Evolutionary conservation across 306 rosid genomes (phyloP), one percentile per base, ranked within the genome.

Genomic region (Citrullus colocynthis): DNA sequence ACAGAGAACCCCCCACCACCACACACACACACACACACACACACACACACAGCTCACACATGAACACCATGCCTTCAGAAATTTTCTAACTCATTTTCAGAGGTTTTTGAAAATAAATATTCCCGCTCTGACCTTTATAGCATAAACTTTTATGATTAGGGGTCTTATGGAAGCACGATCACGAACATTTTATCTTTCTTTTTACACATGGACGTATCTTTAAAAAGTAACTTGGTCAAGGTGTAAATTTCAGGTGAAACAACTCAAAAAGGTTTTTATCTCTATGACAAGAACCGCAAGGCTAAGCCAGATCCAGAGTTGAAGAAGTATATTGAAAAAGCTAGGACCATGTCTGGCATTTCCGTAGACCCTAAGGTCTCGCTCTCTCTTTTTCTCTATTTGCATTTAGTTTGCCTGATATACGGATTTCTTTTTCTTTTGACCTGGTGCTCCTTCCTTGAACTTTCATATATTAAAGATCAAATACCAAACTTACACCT

Each of bases 291-390:
- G 74, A 88, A 81, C 67, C 92, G 97, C 64, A 92, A 81, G 80
- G 91, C 99, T 54, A 86, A 65, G 74, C 96, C 92, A 49, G 97
- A 95, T 87, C 93, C 97, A 52, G 97, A 92, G 86, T 78, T 95
- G 69, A 87, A 83, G 81, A 89, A 89, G 36, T 92, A 83, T 83
- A 89, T 91, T 74, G 99, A 95, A 88, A 92, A 95, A 87, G 82
- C 97, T 6, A 87, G 93, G 88, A 88, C 78, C 87, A 83, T 89
- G 51, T 84, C 93, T 56, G 91, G 96, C 75, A 88, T 82, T 82
- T 78, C 88, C 4, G 16, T 89, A 55, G 97, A 95, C 82, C 87
- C 96, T 30, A 86, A 87, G 99, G 99, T 95, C 73, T 52, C 82
- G 52, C 83, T 77, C 80, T 57, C 67, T 74, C 61, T 77, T 48